These are phyloP conservation scores for Scalesia atractyloides DNA, from an alignment of 129 eudicot species.

Conservation along the genomic window DNA sequence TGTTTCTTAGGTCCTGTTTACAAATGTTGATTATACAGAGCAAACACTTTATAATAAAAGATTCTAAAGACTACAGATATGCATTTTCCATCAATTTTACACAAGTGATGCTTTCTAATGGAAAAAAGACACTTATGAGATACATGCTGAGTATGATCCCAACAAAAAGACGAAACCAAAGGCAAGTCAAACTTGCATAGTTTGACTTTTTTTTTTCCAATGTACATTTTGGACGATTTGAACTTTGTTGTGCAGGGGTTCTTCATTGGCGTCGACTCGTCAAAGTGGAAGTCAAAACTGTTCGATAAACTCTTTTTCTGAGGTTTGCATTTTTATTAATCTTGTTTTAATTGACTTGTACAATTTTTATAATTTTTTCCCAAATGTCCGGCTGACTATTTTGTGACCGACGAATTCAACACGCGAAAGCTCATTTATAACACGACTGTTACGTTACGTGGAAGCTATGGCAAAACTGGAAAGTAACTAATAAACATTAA, in stretches of 20 bases:
- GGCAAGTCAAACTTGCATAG: conserved; percentile 37
- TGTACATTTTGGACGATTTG: conserved; percentile 33
- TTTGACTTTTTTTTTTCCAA: conserved; percentile 53
- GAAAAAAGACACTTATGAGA: conserved; percentile 68
- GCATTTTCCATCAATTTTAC: conserved; percentile 95
- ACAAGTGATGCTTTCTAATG: conserved; percentile 73
- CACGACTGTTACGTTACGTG: conserved; percentile 76
- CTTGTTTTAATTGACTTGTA: not conserved
- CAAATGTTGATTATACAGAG: conserved; percentile 78
- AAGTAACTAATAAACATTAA: conserved; percentile 38
- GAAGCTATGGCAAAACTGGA: conserved; percentile 66
- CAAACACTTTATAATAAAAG: conserved; percentile 76
- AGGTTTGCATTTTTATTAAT: conserved; percentile 43
- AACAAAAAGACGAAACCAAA: conserved; percentile 79
- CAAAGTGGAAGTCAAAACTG: conserved; percentile 82
- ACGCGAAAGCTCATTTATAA: conserved; percentile 64
- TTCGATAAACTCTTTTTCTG: conserved; percentile 73
- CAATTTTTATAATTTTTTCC: not conserved
- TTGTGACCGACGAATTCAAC: conserved; percentile 82
- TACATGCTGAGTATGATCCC: conserved; percentile 85
- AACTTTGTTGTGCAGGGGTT: conserved; percentile 53
- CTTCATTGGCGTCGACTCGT: conserved; percentile 81
- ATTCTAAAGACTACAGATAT: conserved; percentile 93
- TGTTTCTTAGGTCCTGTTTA: conserved; percentile 66
- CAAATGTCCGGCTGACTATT: conserved; percentile 53